Evolutionary conservation across 805 yeast genomes (phyloP).

Genomic region (Spathaspora passalidarum): DNA sequence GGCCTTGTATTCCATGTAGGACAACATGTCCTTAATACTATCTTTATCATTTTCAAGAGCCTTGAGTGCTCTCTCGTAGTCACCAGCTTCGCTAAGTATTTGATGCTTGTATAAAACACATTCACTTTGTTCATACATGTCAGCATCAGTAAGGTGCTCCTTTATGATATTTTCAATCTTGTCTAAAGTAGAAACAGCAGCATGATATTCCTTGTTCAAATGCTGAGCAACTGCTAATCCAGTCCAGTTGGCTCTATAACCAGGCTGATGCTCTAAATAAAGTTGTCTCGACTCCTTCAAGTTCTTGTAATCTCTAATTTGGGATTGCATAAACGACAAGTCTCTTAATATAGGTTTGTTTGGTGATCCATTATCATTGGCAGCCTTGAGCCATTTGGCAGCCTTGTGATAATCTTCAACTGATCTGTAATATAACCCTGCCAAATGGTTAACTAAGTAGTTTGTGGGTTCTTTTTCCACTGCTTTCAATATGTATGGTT

Average conservation of each 20-base stretch:
- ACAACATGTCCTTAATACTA: slow-evolving; percentile 52
- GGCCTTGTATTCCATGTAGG: slow-evolving; percentile 66
- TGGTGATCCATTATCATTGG: slow-evolving; percentile 72
- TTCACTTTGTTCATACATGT: slow-evolving; percentile 78
- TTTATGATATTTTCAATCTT: slow-evolving; percentile 74
- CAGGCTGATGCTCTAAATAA: slow-evolving; percentile 70
- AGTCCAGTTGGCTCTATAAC: slow-evolving; percentile 89
- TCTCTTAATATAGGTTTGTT: slow-evolving; percentile 82
- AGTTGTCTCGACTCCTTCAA: slow-evolving; percentile 62
- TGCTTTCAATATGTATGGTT: slow-evolving; percentile 58
- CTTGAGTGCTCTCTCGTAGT: slow-evolving; percentile 60
- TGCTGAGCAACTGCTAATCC: slow-evolving; percentile 83
- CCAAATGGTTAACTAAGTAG: slow-evolving; percentile 77
- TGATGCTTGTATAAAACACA: slow-evolving; percentile 69
- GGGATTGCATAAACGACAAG: slow-evolving; percentile 74
- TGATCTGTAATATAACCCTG: slow-evolving; percentile 78
- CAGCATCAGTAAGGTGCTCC: slow-evolving; percentile 64
- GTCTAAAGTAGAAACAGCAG: slow-evolving; percentile 68
- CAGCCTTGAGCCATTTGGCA: slow-evolving; percentile 69
- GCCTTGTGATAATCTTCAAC: slow-evolving; percentile 72
- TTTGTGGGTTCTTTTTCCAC: slow-evolving; percentile 55
- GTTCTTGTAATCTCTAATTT: slow-evolving; percentile 67
- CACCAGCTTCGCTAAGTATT: slow-evolving; percentile 61
- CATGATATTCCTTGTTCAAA: slow-evolving; percentile 60
- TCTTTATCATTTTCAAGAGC: slow-evolving; percentile 52